Percentiles rank a stretch among this genome's conserved stretches.
Evolutionary conservation across 202 grass and related monocot species (phyloP).

Genomic region (Panicum virgatum): DNA sequence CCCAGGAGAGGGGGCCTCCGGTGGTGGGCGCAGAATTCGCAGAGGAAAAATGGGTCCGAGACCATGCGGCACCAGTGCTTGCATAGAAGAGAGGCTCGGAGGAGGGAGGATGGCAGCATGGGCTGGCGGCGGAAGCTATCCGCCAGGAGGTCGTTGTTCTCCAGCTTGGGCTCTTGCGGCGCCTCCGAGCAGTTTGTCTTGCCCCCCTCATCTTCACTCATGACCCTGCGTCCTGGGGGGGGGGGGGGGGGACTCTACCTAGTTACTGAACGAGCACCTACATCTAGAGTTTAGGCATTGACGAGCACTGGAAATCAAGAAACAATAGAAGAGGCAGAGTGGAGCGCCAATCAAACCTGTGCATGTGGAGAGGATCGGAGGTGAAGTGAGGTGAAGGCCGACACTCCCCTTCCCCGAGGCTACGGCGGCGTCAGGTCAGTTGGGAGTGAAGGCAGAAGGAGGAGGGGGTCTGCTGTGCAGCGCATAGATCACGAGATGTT

Average conservation of each 20-base stretch:
- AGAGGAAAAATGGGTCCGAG: neutral
- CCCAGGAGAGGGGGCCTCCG: slow-evolving; percentile 2
- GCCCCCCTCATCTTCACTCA: neutral
- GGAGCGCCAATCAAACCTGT: too few species aligned
- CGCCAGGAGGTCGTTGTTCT: neutral
- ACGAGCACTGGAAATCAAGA: neutral
- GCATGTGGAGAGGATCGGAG: too few species aligned
- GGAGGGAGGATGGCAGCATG: neutral
- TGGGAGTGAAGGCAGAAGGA: too few species aligned
- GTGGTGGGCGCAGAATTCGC: neutral
- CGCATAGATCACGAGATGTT: too few species aligned
- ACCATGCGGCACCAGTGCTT: neutral
- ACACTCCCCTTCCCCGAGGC: too few species aligned
- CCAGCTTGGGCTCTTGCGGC: neutral
- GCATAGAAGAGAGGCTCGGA: neutral
- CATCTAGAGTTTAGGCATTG: neutral
- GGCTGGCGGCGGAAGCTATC: slow-evolving; percentile 9
- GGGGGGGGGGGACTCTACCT: neutral
- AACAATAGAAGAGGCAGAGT: too few species aligned
- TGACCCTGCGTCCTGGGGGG: neutral
- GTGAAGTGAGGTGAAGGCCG: too few species aligned
- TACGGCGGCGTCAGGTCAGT: too few species aligned
- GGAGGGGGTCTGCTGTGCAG: too few species aligned
- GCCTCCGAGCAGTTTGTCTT: neutral
- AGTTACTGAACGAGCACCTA: neutral